Conservation (phyloP, 148 eudicot species). For the Chenopodium quinoa region DNA sequence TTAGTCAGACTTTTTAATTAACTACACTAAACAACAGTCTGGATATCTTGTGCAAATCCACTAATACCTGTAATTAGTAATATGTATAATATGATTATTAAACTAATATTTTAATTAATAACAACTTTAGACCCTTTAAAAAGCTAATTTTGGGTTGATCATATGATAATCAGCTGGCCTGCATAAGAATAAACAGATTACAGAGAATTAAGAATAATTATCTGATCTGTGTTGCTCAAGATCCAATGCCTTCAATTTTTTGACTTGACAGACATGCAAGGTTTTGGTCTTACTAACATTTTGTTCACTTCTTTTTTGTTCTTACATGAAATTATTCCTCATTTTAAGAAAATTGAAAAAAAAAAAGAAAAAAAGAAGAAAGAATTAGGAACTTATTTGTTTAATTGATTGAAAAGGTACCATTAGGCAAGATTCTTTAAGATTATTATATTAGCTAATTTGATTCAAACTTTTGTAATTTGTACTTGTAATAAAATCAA, state of each 20-base stretch:
- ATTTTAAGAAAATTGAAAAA: not conserved
- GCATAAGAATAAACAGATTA: constrained; percentile 10
- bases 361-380: not conserved
- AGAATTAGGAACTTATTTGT: not conserved
- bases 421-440: constrained; percentile 12
- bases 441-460: not conserved
- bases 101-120: not conserved
- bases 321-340: constrained; percentile 3
- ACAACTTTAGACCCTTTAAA: constrained; percentile 10
- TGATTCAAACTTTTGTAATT: not conserved
- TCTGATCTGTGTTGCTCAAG: constrained; percentile 16
- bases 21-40: not conserved
- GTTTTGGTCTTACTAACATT: constrained; percentile 13
- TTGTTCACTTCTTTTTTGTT: constrained; percentile 10
- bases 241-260: constrained; percentile 22
- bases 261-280: constrained; percentile 29
- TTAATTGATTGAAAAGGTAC: not conserved
- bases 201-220: constrained; percentile 2
- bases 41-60: not conserved
- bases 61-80: not conserved
- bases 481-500: too few species aligned
- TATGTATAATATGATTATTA: not conserved
- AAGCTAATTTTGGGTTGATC: constrained; percentile 17
- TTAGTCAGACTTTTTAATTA: not conserved
- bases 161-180: constrained; percentile 12